Conservation (phyloP, 2,329 filamentous ascomycete species). For the Trichoderma guizhouense region DNA sequence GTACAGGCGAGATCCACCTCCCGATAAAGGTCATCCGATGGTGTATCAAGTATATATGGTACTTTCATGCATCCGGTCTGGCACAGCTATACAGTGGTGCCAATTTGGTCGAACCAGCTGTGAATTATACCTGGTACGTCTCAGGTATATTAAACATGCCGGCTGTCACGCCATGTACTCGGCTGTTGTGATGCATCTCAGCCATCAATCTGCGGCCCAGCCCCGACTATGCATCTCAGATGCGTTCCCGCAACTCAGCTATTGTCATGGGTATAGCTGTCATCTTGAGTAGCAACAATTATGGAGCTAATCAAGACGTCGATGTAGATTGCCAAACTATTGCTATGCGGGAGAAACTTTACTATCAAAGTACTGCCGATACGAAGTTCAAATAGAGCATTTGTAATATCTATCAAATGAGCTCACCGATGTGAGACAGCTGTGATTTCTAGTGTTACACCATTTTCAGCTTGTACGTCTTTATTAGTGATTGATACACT, state of each 20-base stretch:
- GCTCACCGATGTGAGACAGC: background rate
- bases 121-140: background rate
- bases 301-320: background rate
- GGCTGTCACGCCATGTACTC: background rate
- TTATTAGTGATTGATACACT: no score
- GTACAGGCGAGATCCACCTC: background rate
- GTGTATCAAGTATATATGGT: accelerated
- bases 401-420: background rate
- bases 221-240: background rate
- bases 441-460: background rate
- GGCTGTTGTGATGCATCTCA: background rate
- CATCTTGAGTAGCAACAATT: background rate
- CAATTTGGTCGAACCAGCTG: background rate
- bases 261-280: background rate
- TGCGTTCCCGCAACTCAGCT: background rate
- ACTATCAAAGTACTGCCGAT: background rate
- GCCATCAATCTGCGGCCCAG: background rate
- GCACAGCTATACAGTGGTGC: background rate
- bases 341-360: background rate
- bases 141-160: background rate
- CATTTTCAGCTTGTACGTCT: background rate
- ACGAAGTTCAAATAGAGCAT: background rate
- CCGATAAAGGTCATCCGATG: background rate
- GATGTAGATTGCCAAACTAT: background rate
- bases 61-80: background rate